Evolutionary conservation across 2,329 filamentous ascomycete genomes (phyloP).

Genomic region (Pyrenophora graminea): DNA sequence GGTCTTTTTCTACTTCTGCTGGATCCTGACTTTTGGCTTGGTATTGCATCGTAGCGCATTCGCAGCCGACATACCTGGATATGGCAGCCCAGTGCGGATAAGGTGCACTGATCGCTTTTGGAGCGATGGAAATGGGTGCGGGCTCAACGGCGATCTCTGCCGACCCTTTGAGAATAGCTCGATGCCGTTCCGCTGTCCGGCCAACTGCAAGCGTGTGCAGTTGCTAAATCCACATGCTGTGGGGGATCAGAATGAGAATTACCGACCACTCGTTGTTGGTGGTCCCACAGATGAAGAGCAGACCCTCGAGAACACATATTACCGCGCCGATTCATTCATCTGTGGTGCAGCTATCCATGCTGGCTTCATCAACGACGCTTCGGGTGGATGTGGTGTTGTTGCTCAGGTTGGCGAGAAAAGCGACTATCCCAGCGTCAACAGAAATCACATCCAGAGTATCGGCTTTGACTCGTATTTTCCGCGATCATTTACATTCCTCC

Average conservation of each 20-base stretch:
- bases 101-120: constrained; percentile 73
- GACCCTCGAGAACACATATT: constrained; percentile 60
- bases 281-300: constrained; percentile 51
- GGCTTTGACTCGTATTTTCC: constrained; percentile 89
- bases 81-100: constrained; percentile 68
- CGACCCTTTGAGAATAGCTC: constrained; percentile 73
- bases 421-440: constrained; percentile 65
- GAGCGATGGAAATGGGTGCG: constrained; percentile 69
- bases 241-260: constrained; percentile 66
- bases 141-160: constrained; percentile 73
- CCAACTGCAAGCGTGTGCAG: constrained; percentile 68
- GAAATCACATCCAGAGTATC: constrained; percentile 76
- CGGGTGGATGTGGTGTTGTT: constrained; percentile 82
- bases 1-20: constrained; percentile 64
- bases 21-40: constrained; percentile 71
- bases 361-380: constrained; percentile 70
- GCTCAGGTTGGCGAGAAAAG: constrained; percentile 70
- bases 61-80: constrained; percentile 65
- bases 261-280: constrained; percentile 60
- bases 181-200: constrained; percentile 75
- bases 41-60: constrained; percentile 68
- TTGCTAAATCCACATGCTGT: constrained; percentile 76
- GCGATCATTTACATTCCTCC: constrained; percentile 77
- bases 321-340: constrained; percentile 88
- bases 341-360: constrained; percentile 85